Conservation (phyloP, 257 asterid genomes). For the Rubia yunnanensis region DNA sequence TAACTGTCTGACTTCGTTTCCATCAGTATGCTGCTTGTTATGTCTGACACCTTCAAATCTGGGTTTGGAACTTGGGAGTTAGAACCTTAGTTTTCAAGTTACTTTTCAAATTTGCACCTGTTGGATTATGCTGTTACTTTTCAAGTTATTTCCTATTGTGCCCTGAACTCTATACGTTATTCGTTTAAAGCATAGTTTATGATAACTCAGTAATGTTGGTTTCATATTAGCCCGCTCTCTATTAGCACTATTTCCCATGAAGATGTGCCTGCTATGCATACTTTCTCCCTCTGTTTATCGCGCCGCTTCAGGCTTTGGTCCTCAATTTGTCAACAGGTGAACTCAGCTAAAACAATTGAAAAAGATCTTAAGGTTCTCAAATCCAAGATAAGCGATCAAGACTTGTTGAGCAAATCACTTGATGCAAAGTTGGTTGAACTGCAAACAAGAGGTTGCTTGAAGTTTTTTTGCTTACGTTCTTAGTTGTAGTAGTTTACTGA, state of each 20-base stretch:
- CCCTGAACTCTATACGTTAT: not conserved
- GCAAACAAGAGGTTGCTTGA: slow-evolving; percentile 54
- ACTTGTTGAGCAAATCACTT: slow-evolving; percentile 48
- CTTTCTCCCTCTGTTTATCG: not conserved
- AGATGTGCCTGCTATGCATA: not conserved
- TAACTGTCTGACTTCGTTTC: slow-evolving; percentile 11
- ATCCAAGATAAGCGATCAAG: slow-evolving; percentile 59
- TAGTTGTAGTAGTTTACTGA: slow-evolving; percentile 3
- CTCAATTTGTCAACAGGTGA: slow-evolving; percentile 35
- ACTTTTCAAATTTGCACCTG: too few relatives aligned
- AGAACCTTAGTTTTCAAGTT: not conserved
- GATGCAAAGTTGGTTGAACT: slow-evolving; percentile 58
- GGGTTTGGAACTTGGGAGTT: not conserved
- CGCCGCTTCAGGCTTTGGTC: not conserved
- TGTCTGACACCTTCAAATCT: not conserved
- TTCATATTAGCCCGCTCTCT: not conserved
- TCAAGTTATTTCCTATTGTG: not conserved
- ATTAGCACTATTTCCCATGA: not conserved
- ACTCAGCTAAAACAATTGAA: slow-evolving; percentile 61
- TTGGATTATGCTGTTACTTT: not conserved
- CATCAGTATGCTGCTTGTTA: not conserved
- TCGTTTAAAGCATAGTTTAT: not conserved
- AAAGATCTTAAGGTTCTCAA: slow-evolving; percentile 68
- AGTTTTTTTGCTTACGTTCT: slow-evolving; percentile 14
- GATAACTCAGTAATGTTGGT: not conserved